Evolutionary conservation across 2,329 filamentous ascomycete species (phyloP), one percentile per base, ranked within the genome.

Genomic region (Didymella glomerata): DNA sequence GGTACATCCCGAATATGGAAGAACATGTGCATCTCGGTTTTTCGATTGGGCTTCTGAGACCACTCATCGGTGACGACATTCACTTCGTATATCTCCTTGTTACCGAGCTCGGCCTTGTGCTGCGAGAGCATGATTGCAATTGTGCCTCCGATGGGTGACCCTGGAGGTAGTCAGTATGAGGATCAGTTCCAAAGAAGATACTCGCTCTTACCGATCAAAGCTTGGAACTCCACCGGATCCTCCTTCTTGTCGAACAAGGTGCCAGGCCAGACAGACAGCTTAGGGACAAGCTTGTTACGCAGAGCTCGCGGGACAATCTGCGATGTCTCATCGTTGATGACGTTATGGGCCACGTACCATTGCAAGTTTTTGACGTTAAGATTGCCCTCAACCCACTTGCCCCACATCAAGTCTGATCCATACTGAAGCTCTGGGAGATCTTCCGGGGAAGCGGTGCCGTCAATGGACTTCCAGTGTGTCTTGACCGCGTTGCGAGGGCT

Each of bases 331-430:
- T 56, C 41, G 16, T 72, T 70, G 14, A 63, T 28, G 14, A 71
- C 38, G 2, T 60, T 42, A 7, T 65, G 18, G 8, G 59, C 63
- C 22, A 40, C 60, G 24, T 70, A 70, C 18, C 65, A 48, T 4
- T 55, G 59, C 10, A 70, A 54, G 10, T 66, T 69, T n/a, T 53
- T 63, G 34, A 71, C 5, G 25, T 70, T 46, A 0, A 41, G 30
- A 18, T 70, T 68, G 2, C 61, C 54, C 1, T 57, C 55, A 16
- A 47, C n/a, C 66, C 69, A 72, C 34, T 61, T 65, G 3, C 48
- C 61, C 70, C 69, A 73, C 30, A 68, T 58, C 22, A 72, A 30
- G 11, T 73, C 70, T 1, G 70, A 68, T 11, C 42, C 32, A 14
- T 41, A 48, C 1, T 54, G 53, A 2, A 73, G 24, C 8, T 57